Conservation (phyloP, 805 yeast genomes). For the Saccharomycopsis lassenensis region DNA sequence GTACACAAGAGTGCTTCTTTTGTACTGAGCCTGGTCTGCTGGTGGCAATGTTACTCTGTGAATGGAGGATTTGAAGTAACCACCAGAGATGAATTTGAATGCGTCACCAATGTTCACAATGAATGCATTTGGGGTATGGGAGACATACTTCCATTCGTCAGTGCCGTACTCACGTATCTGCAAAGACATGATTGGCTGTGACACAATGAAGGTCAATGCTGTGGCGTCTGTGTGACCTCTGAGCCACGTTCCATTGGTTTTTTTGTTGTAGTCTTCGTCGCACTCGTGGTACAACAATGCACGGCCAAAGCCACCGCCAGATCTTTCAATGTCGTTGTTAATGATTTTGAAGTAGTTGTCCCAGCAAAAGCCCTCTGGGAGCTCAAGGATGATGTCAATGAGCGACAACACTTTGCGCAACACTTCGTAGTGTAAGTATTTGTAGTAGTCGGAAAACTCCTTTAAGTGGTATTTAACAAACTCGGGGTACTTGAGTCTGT, state of each 20-base stretch:
- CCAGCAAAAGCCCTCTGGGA: slow-evolving; percentile 37
- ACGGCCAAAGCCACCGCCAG: slow-evolving; percentile 33
- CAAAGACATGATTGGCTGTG: slow-evolving; percentile 31
- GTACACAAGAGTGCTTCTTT: slow-evolving; percentile 32
- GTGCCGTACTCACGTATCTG: slow-evolving; percentile 29
- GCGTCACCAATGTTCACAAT: slow-evolving; percentile 35
- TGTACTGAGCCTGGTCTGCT: slow-evolving; percentile 27
- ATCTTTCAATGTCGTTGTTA: slow-evolving; percentile 24
- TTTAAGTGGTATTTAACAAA: slow-evolving; percentile 28
- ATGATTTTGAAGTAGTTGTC: slow-evolving; percentile 27
- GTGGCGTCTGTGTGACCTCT: slow-evolving; percentile 38
- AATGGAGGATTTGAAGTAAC: slow-evolving; percentile 35
- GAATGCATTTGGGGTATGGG: slow-evolving; percentile 27
- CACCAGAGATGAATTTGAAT: slow-evolving; percentile 33
- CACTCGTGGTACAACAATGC: slow-evolving; percentile 29
- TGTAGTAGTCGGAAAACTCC: slow-evolving; percentile 31
- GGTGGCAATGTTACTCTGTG: slow-evolving; percentile 42
- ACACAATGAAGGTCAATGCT: slow-evolving; percentile 31
- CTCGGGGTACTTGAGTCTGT: slow-evolving; percentile 29
- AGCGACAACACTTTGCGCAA: slow-evolving; percentile 28
- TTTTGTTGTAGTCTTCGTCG: slow-evolving; percentile 22
- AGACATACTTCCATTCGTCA: slow-evolving; percentile 29
- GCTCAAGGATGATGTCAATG: slow-evolving; percentile 34
- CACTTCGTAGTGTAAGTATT: slow-evolving; percentile 28
- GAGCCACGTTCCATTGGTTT: slow-evolving; percentile 32